Base-by-base conservation (phyloP, 257 asterid species). In the Scutellaria galericulata region DNA sequence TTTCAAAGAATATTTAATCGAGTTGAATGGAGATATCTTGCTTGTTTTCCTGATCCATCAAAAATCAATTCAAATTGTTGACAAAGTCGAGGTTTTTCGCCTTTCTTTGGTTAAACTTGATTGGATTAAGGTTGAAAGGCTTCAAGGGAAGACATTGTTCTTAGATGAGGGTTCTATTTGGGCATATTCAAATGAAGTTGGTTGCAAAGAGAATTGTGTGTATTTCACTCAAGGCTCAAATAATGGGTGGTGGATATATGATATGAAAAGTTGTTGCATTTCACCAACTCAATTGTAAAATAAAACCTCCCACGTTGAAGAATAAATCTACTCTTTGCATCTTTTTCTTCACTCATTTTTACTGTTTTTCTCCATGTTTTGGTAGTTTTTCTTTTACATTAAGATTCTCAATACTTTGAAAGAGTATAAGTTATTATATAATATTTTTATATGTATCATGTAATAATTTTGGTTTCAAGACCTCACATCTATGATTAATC, bases 71-170 rank as follows among this genome's bases (percentile, higher is more conserved):
- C 57, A 27, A 15, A 9, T 7, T 11, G 76, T 59, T 24, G 76
- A 47, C 45, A 5, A 10, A 27, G 41, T 71, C 4, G 61, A 71
- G 40, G 47, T 71, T 71, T 35, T 45, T 35, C 51, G 44, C 0
- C 58, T 71, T 7, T 15, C 6, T 60, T 46, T 2, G 6, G 27
- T 0, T 5, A 31, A 37, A 15, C 48, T 71, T 0, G 55, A 8
- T 13, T 56, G 47, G 75, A 24, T 70, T n/a, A 70, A 24, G 57
- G 75, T 42, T 48, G 76, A 71, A 56, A 71, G 24, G 41, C 13
- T 59, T 10, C 14, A 6, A 47, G 76, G 61, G n/a, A 71, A 60
- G 51, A 59, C 69, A 11, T 1, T 71, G 51, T 47, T 71, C 56
- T 44, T 71, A 42, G 55, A n/a, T 9, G 40, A 18, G 47, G 14